Evolutionary conservation across 371 early-diverging fungal genomes (phyloP).

Genomic region (Lichtheimia ramosa): DNA sequence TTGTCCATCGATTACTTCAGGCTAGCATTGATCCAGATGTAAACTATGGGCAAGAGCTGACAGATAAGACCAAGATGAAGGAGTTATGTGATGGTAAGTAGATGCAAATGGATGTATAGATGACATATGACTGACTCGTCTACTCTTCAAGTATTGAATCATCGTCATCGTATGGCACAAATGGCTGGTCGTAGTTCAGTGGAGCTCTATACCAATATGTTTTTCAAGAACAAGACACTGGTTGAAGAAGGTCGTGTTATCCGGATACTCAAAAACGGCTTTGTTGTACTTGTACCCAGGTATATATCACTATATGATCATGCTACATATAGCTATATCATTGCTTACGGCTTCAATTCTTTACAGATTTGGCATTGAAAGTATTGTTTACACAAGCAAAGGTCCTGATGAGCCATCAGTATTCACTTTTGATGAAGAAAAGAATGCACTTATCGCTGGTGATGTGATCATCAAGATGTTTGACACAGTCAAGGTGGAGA

Average conservation of each 20-base stretch:
- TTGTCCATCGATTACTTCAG: slow-evolving; percentile 90
- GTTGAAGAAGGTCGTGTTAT: slow-evolving; percentile 89
- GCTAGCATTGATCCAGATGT: slow-evolving; percentile 73
- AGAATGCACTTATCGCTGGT: slow-evolving; percentile 38
- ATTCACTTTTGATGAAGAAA: slow-evolving; percentile 32
- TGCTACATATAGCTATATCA: slow-evolving; percentile 10
- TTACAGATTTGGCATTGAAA: slow-evolving; percentile 85
- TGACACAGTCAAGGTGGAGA: slow-evolving; percentile 72
- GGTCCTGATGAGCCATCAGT: slow-evolving; percentile 23
- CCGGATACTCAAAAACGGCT: slow-evolving; percentile 90
- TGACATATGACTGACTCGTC: background rate
- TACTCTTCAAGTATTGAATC: slow-evolving; percentile 74
- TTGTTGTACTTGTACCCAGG: slow-evolving; percentile 89
- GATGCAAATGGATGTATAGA: background rate
- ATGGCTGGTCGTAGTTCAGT: slow-evolving; percentile 92
- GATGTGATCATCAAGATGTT: slow-evolving; percentile 68
- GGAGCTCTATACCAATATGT: slow-evolving; percentile 92
- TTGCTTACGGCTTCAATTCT: background rate
- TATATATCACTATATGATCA: slow-evolving; percentile 14
- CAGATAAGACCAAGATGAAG: slow-evolving; percentile 76
- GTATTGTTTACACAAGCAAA: slow-evolving; percentile 74
- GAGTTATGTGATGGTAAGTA: slow-evolving; percentile 76
- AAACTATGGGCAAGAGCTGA: slow-evolving; percentile 68
- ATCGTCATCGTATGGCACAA: slow-evolving; percentile 94
- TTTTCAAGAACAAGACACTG: slow-evolving; percentile 86